Evolutionary conservation across 306 rosid genomes (phyloP), one percentile per base, ranked within the genome.

Genomic region (Mucuna pruriens): DNA sequence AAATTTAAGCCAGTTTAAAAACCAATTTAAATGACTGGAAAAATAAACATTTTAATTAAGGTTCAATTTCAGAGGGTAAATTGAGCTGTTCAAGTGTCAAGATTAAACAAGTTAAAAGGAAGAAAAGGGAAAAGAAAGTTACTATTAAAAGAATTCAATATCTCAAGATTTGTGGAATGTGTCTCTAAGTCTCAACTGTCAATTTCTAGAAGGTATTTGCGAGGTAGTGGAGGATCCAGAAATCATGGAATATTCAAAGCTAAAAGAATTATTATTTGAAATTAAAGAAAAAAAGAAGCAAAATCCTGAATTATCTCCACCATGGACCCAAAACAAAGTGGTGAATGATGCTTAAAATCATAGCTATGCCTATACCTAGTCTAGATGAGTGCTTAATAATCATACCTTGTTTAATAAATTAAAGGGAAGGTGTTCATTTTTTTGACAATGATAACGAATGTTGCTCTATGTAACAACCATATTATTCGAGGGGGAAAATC

Each of bases 261-360:
- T 11, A 26, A 48, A 33, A 33, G 49, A 31, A 34, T 31, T 48
- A 36, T 49, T 48, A 77, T 77, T 65, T 15, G 13, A 36, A 77
- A 46, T 17, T 46, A 77, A 29, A n/a, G 1, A 62, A 17, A 38
- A 2, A 29, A 15, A 52, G 2, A 10, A 42, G 38, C 0, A 49
- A 20, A 73, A 12, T 44, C 52, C n/a, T 20, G 52, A 67, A 67
- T 67, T 42, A 67, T 67, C 29, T 82, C 71, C 45, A 69, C 31
- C 13, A 34, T 66, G 81, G 39, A 46, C 58, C 76, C 76, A 42
- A 55, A 55, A 51, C 7, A 72, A 57, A 13, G 34, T 20, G 71
- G 71, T 6, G 54, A 22, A 51, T 76, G 83, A 77, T 71, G 77
- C 44, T 40, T 51, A 48, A 71, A 71, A 70, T 85, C 80, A 81